Base-by-base conservation (phyloP, 23 red algal genomes). In the Cyanidium caldarium region DNA sequence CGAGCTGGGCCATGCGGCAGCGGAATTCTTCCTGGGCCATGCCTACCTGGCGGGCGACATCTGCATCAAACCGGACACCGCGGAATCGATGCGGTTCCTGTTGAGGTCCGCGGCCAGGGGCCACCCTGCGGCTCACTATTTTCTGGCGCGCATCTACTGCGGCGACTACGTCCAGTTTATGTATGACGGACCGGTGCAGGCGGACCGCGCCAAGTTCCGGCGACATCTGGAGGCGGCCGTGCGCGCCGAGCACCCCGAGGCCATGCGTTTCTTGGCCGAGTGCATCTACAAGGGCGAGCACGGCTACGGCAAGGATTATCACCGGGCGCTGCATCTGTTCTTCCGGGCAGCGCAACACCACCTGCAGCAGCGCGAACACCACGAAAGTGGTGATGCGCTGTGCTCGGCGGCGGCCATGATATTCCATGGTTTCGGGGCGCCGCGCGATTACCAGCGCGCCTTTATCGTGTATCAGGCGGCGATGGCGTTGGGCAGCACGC, bases 321-420 rank as follows among this genome's bases (percentile, higher is more conserved):
- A 30, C 14, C 66, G 68, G 45, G 83, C 83, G 28, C 45, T 87
- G 0, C 34, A 75, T 2, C 68, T 80, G 42, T 80, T 87, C 68
- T 58, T 38, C 21, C 28, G 38, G 5, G 83, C 83, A 15, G 83
- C 75, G 23, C 51, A 61, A 28, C 7, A 28, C 10, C 51, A 61
- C 23, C n/a, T 28, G 23, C 10, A 61, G 51, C n/a, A 61, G 23
- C 51, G 31, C n/a, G 31, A 61, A 10, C 1, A 43, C 40, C 45
- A 68, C 12, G 73, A 68, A 33, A 66, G 74, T 35, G 45, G 33
- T 14, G 83, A 87, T n/a, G 66, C 74, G 2, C 68, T 73, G 16
- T 87, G 76, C 38, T 79, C 83, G 42, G 83, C 74, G 14, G 83
- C 74, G 26, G 70, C 70, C 29, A 87, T 87, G 83, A 46, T 80